phyloP scores from a whole-genome alignment of 768 basidiomycete species.

The Boletus sensibilis region DNA sequence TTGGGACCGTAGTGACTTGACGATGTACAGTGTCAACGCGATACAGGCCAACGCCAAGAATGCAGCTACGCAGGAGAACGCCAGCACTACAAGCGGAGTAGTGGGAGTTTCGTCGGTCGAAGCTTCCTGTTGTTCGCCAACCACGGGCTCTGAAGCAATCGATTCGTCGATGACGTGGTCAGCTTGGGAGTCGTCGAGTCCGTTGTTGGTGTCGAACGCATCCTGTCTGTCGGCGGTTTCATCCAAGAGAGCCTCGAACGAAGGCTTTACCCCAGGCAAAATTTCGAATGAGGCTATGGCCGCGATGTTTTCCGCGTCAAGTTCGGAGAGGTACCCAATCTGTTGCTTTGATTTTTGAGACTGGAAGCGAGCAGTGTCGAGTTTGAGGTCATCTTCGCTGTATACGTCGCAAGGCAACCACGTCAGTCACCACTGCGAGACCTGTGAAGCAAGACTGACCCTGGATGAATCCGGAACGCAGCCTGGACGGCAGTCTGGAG shows the following conservation, averaged over 20 bases:
- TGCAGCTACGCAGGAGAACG: conserved; percentile 27
- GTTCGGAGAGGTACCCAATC: conserved; percentile 29
- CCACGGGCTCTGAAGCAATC: not conserved
- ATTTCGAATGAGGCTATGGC: conserved; percentile 31
- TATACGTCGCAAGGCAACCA: conserved; percentile 4
- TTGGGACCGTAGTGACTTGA: conserved; percentile 17
- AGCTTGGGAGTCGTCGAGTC: not conserved
- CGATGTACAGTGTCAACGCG: conserved; percentile 20
- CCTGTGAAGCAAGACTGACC: conserved; percentile 33
- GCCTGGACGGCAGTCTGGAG: conserved; percentile 36
- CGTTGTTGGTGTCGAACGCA: conserved; percentile 19
- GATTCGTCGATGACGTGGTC: not conserved
- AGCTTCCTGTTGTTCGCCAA: not conserved
- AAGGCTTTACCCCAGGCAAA: conserved; percentile 1
- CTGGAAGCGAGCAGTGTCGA: conserved; percentile 31
- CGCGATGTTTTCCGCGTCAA: conserved; percentile 28
- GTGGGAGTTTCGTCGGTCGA: not conserved
- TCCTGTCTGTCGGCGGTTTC: conserved; percentile 22
- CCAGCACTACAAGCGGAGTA: conserved; percentile 18
- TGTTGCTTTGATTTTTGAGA: conserved; percentile 32
- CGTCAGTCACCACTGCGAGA: conserved; percentile 12
- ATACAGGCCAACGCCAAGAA: conserved; percentile 26
- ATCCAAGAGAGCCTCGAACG: conserved; percentile 25
- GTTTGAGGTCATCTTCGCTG: conserved; percentile 18
- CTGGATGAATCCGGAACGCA: conserved; percentile 35